Evolutionary conservation across 2,329 filamentous ascomycete species (phyloP), one percentile per base, ranked within the genome.

Genomic region (Microdochium trichocladiopsis): DNA sequence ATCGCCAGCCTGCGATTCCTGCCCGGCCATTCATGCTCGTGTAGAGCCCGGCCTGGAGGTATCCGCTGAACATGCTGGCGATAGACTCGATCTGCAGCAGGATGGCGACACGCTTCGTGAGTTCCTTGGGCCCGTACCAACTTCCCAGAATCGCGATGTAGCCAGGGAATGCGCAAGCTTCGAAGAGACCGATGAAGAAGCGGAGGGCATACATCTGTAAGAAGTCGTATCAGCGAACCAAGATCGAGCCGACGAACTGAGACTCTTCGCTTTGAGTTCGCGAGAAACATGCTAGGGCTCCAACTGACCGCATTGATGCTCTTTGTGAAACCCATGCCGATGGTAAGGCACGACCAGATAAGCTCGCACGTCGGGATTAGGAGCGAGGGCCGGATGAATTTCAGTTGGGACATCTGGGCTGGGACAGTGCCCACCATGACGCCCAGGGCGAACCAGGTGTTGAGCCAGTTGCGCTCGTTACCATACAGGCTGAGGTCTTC

Each of bases 31-130:
- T 63, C 56, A 75, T 65, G 3, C 68, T 66, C 11, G 58, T 62
- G 47, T 72, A 72, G 0, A 75, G 62, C 2, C 64, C 72, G 1
- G 72, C 69, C 58, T 74, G 71, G 2, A 75, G 60, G 52, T 74
- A 74, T 1, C 71, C 72, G 0, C 69, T 68, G 51, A 72, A 72
- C 69, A 74, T 73, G 4, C 68, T 65, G 1, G 69, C 71, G 2
- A 64, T 64, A 16, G 65, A 57, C n/a, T 55, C 55, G 0, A 57
- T 61, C 22, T 61, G 55, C n/a, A 60, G 56, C 5, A 66, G 58
- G 51, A 65, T 62, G 22, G 63, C 64, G 8, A 61, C 57, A 6
- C 65, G 50, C 49, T 67, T 66, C 1, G 58, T 57, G 4, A 66
- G 57, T 49, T 67, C 61, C 2, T 58, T 54, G 1, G 62, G 63